Base-by-base conservation (phyloP, 805 yeast species). In the Yarrowia sp. region DNA sequence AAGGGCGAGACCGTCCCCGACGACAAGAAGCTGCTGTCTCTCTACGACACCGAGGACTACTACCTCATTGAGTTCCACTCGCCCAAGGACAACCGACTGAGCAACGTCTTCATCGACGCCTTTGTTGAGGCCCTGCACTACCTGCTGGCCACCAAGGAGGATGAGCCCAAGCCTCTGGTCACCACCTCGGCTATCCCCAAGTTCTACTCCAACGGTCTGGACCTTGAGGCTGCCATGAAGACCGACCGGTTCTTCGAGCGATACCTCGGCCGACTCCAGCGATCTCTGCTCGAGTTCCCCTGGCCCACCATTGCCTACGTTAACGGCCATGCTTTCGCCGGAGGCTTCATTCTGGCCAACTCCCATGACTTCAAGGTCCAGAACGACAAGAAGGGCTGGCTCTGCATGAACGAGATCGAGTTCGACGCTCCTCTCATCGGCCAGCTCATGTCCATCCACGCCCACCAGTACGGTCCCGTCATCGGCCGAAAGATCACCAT, bases 1-100 rank as follows among this genome's bases (percentile, higher is more conserved):
- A 60, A 60, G 53, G 66, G 66, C 19, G 53, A 60, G 53, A 39
- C 66, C 42, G 20, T 8, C 13, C 52, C 53, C 42, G 66, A 60
- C 7, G 58, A 66, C 19, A 65, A 55, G 44, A 70, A 68, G 55
- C 56, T 74, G 71, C 87, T 92, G 81, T 86, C 91, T 83, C 66
- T 72, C 33, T 69, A 71, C 24, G 69, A 63, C 6, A 70, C 69
- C 10, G 71, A 66, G 8, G 70, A 63, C 47, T 77, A 75, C 72
- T 78, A 78, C 61, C 70, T 77, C 19, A 67, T 78, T 19, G 73
- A 74, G 68, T 71, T 76, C 68, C 72, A 71, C 68, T 68, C 68
- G 17, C 76, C 78, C 17, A 80, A 80, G 9, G 81, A 78, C 56
- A 78, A 78, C 70, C 71, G 81, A 34, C 74, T 76, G 63, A 74